Conservation (phyloP, 176 grass and related monocot species). For the Bolboschoenus planiculmis region DNA sequence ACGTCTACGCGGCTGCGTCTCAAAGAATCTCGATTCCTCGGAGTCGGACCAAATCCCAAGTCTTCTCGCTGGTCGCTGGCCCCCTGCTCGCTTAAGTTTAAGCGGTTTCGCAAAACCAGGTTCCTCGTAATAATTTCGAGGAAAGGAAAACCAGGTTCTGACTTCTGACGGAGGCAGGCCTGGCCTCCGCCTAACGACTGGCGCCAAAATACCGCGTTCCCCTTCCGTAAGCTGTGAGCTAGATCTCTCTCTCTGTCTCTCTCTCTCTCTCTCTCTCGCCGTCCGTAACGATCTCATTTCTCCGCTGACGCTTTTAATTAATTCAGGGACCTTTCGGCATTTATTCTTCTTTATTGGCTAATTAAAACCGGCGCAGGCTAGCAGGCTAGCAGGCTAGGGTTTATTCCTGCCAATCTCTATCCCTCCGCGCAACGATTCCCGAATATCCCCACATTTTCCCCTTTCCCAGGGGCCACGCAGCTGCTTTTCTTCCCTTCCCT, state of each 20-base stretch:
- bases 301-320: background rate
- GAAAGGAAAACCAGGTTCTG: slow-evolving; percentile 1
- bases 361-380: background rate
- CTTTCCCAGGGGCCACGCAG: no score
- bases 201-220: slow-evolving; percentile 19
- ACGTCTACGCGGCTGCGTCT: no score
- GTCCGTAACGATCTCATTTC: background rate
- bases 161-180: background rate
- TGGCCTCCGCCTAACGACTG: background rate
- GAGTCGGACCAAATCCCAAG: no score
- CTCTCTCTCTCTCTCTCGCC: background rate
- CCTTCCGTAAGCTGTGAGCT: slow-evolving; percentile 1
- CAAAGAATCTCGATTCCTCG: no score
- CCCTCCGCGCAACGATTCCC: background rate
- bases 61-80: no score
- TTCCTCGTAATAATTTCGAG: background rate
- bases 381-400: no score
- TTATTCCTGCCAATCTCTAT: slow-evolving; percentile 18
- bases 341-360: slow-evolving; percentile 19
- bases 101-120: background rate
- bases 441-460: background rate
- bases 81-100: no score
- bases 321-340: slow-evolving; percentile 21
- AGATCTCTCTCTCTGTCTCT: background rate
- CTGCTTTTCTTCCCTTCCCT: no score